Base-by-base conservation (phyloP, 257 asterid species). In the Plantago ovata region DNA sequence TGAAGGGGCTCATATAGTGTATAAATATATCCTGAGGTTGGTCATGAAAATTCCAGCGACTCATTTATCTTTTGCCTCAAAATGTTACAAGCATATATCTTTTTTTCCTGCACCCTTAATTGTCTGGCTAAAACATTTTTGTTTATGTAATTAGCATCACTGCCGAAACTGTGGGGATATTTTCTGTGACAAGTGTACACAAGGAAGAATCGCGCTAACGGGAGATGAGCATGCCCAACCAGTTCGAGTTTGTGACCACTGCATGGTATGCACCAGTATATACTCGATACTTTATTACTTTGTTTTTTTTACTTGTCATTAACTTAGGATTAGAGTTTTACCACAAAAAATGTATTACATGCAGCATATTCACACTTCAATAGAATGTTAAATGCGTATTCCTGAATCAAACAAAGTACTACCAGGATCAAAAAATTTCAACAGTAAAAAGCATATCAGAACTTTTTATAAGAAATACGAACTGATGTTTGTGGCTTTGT, bases 101-200 rank as follows among this genome's bases (percentile, higher is more conserved):
- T 33, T 61, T 23, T 50, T 42, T 28, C 24, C 47, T 14, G 48
- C 38, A 49, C 38, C 53, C 63, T 68, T 62, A 21, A 55, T 43
- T 51, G 28, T 7, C 38, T 62, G 33, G 18, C 67, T 70, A 15
- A 20, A 60, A 38, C 39, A 36, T 67, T 56, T 56, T 41, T 64
- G 28, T 71, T 36, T 60, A 22, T 64, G 60, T 61, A 62, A 39
- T 70, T 85, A 89, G 93, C 93, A 89, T 75, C 97, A 89, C 66
- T 89, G 97, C 72, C 71, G 95, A 53, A 89, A 86, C 73, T 86
- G 97, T 70, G 97, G 97, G 65, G 95, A 89, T 69, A 77, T 89
- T 56, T 89, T 86, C 78, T 89, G 97, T 77, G 97, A 89, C 79
- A 89, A 86, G 75, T 89, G 97, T 74, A 86, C 97, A 32, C 97